Evolutionary conservation across 768 basidiomycete species (phyloP), one percentile per base, ranked within the genome.

Genomic region (Pleurotus platypus): DNA sequence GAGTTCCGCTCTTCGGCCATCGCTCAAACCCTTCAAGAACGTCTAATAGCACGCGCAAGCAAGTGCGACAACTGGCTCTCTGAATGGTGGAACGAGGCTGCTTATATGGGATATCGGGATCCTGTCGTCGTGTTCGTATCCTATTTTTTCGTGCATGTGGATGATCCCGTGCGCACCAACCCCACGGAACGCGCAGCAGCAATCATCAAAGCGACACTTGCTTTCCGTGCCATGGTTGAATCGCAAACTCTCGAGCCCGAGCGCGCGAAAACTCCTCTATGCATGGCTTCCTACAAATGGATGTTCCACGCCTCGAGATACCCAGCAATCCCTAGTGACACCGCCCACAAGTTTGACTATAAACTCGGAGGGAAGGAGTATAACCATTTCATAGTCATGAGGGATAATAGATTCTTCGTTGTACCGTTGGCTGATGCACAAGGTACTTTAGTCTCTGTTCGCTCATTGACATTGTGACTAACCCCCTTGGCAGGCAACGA

Each of bases 21-120:
- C 53, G 85, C 85, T 1, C 77, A 80, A 13, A 82, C 84, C 56
- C 80, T 98, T 11, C 96, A 98, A 72, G 70, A 75, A 37, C 79
- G 97, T 2, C 78, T 98, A 35, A 78, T 92, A 66, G 78, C 81
- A 18, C 83, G 94, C 1, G 93, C 94, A 0, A 76, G 78, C 0
- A 77, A 83, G 13, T 18, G 37, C 6, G 39, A 54, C 15, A 94
- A 81, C 75, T 99, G 97, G 97, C 78, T 99, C n/a, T 81, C 83
- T 47, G 93, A 96, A 51, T 99, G 97, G 97, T 99, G 96, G 96
- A 95, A 98, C 72, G 92, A 97, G 37, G 82, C 70, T 4, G 95
- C 95, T 15, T 92, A 90, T 68, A 87, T 92, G 88, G 87, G 76
- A 5, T 92, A 91, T 66, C 81, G 92, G 48, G 95, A 96, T 64